These are phyloP conservation scores for Pyrenochaeta sp. DNA, from an alignment of 2,329 filamentous ascomycete species.

Conservation along the genomic window DNA sequence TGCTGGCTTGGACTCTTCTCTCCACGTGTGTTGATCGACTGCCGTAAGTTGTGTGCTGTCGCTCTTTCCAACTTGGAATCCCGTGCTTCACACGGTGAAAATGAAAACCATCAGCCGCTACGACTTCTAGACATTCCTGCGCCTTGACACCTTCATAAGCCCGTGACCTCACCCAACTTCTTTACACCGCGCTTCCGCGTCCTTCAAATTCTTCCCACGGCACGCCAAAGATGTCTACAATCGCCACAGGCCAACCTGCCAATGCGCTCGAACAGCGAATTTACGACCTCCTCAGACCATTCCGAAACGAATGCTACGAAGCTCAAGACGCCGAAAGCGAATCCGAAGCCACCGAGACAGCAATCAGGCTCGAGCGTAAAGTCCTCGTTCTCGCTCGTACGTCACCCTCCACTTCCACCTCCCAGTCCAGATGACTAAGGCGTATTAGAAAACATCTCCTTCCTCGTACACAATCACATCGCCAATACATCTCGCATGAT, in stretches of 20 bases:
- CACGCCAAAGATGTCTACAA: background rate
- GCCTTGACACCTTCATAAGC: too few relatives aligned
- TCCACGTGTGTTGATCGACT: too few relatives aligned
- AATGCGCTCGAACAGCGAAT: conserved; percentile 17
- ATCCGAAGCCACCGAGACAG: background rate
- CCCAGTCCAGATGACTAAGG: background rate
- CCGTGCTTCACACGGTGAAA: too few relatives aligned
- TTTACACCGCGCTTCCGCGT: background rate
- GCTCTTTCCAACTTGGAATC: too few relatives aligned
- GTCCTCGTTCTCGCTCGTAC: background rate
- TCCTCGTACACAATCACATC: conserved; percentile 3
- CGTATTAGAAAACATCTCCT: background rate
- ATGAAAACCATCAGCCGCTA: too few relatives aligned
- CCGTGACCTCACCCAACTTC: background rate
- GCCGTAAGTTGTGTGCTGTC: too few relatives aligned
- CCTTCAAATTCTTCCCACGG: background rate
- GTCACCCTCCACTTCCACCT: background rate
- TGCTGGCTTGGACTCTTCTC: too few relatives aligned
- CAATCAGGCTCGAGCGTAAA: conserved; percentile 2
- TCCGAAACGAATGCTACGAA: conserved; percentile 8
- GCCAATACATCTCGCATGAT: background rate
- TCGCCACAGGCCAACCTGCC: background rate
- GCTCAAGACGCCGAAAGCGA: background rate
- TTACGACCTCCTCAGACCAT: conserved; percentile 14
- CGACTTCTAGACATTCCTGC: too few relatives aligned